A percentile compares a stretch with the other conserved stretches of the same genome.
Conservation (phyloP, 495 filamentous ascomycete genomes). For the Tuber microsphaerosporum region DNA sequence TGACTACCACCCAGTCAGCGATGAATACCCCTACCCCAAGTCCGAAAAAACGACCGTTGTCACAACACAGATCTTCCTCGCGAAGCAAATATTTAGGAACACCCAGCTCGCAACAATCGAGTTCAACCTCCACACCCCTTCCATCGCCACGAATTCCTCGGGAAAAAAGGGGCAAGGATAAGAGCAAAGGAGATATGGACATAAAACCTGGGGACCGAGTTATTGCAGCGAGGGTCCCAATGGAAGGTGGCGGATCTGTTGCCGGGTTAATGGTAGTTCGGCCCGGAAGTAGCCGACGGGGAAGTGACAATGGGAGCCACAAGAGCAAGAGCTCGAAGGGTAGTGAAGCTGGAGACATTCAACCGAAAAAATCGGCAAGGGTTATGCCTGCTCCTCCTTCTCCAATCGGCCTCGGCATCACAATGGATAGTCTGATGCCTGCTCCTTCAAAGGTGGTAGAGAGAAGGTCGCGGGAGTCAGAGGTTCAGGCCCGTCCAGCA, state of each 20-base stretch:
- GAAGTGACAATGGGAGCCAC: constrained; percentile 27
- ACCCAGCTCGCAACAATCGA: constrained; percentile 6
- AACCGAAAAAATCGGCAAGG: constrained; percentile 11
- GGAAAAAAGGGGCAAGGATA: constrained; percentile 18
- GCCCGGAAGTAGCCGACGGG: constrained; percentile 20
- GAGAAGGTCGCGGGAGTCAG: constrained; percentile 9
- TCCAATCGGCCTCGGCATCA: constrained; percentile 26
- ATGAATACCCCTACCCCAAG: constrained; percentile 26
- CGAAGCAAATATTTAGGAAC: constrained; percentile 18
- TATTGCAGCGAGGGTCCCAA: constrained; percentile 18
- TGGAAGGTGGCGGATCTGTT: constrained; percentile 24
- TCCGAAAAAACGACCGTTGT: constrained; percentile 8
- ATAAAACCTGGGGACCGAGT: constrained; percentile 12
- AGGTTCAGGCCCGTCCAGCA: constrained; percentile 11
- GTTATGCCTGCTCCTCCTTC: constrained; percentile 12
- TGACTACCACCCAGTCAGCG: constrained; percentile 20
- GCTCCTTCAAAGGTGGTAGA: constrained; percentile 23
- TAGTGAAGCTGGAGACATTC: constrained; percentile 15
- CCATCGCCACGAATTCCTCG: constrained; percentile 18
- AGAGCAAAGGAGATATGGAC: constrained; percentile 8
- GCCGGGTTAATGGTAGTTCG: constrained; percentile 26
- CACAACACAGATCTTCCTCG: constrained; percentile 8
- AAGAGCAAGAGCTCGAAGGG: constrained; percentile 31
- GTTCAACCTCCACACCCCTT: not conserved
- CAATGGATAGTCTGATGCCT: constrained; percentile 19